A percentile compares a stretch with the other conserved stretches of the same genome.
These are phyloP conservation scores for Willaertia magna DNA, from an alignment of 208 protist species.

Conservation along the genomic window DNA sequence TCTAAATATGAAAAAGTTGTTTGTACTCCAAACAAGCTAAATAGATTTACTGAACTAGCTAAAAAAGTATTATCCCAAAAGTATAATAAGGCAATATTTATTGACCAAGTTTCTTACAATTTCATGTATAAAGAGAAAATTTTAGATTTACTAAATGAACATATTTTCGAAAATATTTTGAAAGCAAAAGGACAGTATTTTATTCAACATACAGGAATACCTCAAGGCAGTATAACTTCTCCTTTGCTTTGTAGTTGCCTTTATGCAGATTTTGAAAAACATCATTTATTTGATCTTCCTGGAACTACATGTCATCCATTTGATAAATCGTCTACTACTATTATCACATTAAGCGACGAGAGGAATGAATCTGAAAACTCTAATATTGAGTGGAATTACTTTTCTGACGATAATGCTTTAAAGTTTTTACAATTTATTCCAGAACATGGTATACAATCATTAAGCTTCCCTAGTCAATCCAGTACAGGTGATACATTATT, in stretches of 20 bases:
- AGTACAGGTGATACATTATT: too few relatives aligned
- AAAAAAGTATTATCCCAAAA: neutral
- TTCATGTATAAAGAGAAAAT: neutral
- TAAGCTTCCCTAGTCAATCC: neutral
- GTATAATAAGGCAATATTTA: neutral
- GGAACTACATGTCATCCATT: too few relatives aligned
- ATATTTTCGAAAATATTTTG: neutral
- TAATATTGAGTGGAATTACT: neutral
- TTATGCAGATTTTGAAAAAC: neutral
- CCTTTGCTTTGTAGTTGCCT: neutral
- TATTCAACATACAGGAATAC: neutral
- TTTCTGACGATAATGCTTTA: neutral
- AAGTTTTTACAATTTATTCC: too few relatives aligned
- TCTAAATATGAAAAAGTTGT: neutral
- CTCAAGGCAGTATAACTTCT: neutral
- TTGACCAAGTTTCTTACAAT: neutral
- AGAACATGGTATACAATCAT: neutral
- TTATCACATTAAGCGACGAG: neutral
- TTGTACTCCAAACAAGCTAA: neutral
- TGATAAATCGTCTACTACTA: too few relatives aligned
- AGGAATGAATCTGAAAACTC: neutral
- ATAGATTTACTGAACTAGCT: neutral
- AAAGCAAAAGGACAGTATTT: neutral
- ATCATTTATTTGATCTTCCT: neutral
- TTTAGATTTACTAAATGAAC: neutral